These are phyloP conservation scores for Tubosaeta sp. DNA, from an alignment of 768 basidiomycete species.

Conservation along the genomic window DNA sequence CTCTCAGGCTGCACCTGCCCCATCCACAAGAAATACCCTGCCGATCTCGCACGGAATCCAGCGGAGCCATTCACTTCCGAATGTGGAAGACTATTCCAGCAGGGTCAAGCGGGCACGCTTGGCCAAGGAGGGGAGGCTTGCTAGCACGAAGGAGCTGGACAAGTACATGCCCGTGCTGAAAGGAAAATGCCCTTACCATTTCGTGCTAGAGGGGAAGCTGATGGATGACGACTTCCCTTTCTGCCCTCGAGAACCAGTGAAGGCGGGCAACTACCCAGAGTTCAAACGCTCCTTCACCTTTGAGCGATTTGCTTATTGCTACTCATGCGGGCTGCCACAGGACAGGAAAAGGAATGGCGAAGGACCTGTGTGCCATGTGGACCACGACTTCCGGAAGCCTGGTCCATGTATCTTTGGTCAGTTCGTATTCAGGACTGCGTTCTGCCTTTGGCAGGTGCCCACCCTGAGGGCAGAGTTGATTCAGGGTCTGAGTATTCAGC, in stretches of 20 bases:
- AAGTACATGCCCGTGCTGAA: not conserved
- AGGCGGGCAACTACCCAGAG: too few species aligned
- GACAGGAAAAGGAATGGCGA: not conserved
- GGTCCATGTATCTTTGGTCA: not conserved
- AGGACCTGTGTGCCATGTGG: not conserved
- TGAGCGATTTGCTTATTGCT: too few species aligned
- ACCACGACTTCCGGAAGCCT: fast-evolving
- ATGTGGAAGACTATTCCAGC: too few species aligned
- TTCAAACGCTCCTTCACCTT: too few species aligned
- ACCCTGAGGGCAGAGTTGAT: too few species aligned
- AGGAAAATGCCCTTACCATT: not conserved
- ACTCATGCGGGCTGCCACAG: not conserved
- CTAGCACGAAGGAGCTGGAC: not conserved
- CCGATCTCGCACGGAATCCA: too few species aligned
- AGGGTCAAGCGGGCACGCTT: too few species aligned
- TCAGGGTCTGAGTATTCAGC: not conserved
- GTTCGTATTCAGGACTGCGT: not conserved
- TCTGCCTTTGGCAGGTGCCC: conserved; percentile 3
- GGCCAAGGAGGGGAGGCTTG: too few species aligned
- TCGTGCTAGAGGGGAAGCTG: not conserved
- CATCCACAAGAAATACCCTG: too few species aligned
- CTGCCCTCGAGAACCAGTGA: not conserved
- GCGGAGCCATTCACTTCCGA: too few species aligned
- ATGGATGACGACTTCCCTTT: not conserved
- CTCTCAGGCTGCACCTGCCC: too few species aligned